Base-by-base conservation (phyloP, 441 rosid species). In the Pelargonium cotyledonis region DNA sequence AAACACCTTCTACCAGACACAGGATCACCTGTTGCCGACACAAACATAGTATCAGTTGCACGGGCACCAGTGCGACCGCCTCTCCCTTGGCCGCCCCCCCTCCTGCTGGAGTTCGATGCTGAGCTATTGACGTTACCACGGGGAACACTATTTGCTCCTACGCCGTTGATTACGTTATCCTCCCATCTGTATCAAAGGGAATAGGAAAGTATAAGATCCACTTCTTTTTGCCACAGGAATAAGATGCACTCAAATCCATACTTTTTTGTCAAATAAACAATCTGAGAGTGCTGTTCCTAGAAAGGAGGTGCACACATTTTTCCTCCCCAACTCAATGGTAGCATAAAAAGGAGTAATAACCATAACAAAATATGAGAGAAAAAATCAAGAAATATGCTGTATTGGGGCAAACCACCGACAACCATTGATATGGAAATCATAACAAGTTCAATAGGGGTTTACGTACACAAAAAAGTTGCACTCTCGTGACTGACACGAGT, bases 391-490 rank as follows among this genome's bases (percentile, higher is more conserved):
- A 31, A 4, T 31, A 3, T 31, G 38, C 38, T 31, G 38, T 55
- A 55, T 18, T 7, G 19, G 19, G 19, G 61, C 61, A 16, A 55
- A 55, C 19, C 19, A 55, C 19, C 19, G 26, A 55, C 23, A 55
- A 55, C 26, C 26, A 55, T 55, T 21, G 19, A 46, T 10, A 55
- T 12, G 2, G 61, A 26, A 31, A 73, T 21, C 9, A 1, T n/a
- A 1, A 16, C 1, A 40, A 55, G 15, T 63, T 26, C 18, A 26
- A 55, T 55, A 55, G 26, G 61, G 65, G 65, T 70, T 60, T 73
- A 75, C 93, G 21, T 90, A 92, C 99, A 77, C 81, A 63, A 95
- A 95, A 81, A 92, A 95, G 79, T 83, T 92, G 91, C 99, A 95
- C 64, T 81, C 86, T 64, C 79, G 88, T 21, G 91, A 82, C 78